phyloP scores from a whole-genome alignment of 345 rosid genomes.

The Toxicodendron radicans region DNA sequence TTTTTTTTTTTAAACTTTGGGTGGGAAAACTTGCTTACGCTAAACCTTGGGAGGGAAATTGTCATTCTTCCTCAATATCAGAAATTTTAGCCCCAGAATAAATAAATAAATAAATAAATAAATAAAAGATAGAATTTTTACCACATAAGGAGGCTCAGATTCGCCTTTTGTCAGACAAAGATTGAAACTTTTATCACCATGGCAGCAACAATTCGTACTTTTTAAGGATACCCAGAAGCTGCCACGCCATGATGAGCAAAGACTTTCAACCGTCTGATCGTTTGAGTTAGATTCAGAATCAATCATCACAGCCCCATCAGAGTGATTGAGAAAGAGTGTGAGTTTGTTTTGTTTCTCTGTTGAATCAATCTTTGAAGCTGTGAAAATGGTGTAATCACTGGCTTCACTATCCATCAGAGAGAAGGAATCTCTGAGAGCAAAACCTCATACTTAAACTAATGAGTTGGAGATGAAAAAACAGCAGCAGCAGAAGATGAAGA shows the following conservation, averaged over 20 bases:
- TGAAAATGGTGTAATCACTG: constrained; percentile 10
- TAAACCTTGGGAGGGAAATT: no score
- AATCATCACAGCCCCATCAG: constrained; percentile 16
- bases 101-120: no score
- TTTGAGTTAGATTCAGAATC: background rate
- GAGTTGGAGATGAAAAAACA: background rate
- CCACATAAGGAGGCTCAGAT: constrained; percentile 7
- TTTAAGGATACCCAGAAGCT: background rate
- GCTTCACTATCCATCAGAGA: constrained; percentile 8
- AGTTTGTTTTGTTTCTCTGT: no score
- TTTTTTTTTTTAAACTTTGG: no score
- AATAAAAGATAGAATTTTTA: background rate
- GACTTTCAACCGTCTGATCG: background rate
- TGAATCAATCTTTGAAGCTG: no score
- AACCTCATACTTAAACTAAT: constrained; percentile 19
- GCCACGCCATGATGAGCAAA: constrained; percentile 14
- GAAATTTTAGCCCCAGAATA: no score
- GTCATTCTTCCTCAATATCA: no score
- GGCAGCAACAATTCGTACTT: constrained; percentile 9
- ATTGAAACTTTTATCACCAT: background rate
- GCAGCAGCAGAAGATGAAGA: no score
- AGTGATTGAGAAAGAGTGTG: background rate
- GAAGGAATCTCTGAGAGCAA: constrained; percentile 13
- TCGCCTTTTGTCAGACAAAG: constrained; percentile 5
- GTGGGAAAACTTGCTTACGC: no score